Conservation (phyloP, 108 stramenopile species). For the Conticribra weissflogii region DNA sequence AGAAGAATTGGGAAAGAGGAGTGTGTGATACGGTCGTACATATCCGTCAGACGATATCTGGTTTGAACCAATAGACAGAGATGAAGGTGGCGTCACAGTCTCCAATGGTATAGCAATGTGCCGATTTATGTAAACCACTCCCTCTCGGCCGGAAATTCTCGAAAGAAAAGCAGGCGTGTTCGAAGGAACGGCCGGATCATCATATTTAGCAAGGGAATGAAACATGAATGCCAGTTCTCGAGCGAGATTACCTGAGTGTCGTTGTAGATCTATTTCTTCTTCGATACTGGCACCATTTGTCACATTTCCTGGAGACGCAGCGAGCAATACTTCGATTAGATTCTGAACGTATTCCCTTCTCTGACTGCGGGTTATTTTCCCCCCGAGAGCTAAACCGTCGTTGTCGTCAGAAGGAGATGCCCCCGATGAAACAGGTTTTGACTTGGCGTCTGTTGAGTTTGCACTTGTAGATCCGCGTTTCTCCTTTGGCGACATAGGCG, state of each 20-base stretch:
- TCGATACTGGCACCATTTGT: not conserved
- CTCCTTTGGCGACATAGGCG: constrained; percentile 15
- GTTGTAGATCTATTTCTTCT: constrained; percentile 8
- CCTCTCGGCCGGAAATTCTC: constrained; percentile 51
- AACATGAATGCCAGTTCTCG: constrained; percentile 74
- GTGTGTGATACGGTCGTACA: constrained; percentile 73
- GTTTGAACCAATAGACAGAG: not conserved
- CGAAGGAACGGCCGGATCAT: constrained; percentile 49
- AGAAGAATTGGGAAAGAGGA: constrained; percentile 80
- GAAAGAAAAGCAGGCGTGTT: constrained; percentile 51
- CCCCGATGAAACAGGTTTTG: not conserved
- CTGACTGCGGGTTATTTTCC: constrained; percentile 17
- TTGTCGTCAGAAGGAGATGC: not conserved
- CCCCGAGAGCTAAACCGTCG: not conserved
- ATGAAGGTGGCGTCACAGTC: constrained; percentile 25
- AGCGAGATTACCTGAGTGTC: constrained; percentile 72
- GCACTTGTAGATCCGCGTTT: not conserved
- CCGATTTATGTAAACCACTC: constrained; percentile 77
- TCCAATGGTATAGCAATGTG: constrained; percentile 84
- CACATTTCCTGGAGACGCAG: constrained; percentile 33
- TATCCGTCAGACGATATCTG: not conserved
- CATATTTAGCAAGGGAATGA: constrained; percentile 65
- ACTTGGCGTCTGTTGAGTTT: constrained; percentile 15
- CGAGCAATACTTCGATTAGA: constrained; percentile 73
- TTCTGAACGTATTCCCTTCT: constrained; percentile 70